phyloP scores from a whole-genome alignment of 768 basidiomycete genomes.

The Leccinum ochraceum region DNA sequence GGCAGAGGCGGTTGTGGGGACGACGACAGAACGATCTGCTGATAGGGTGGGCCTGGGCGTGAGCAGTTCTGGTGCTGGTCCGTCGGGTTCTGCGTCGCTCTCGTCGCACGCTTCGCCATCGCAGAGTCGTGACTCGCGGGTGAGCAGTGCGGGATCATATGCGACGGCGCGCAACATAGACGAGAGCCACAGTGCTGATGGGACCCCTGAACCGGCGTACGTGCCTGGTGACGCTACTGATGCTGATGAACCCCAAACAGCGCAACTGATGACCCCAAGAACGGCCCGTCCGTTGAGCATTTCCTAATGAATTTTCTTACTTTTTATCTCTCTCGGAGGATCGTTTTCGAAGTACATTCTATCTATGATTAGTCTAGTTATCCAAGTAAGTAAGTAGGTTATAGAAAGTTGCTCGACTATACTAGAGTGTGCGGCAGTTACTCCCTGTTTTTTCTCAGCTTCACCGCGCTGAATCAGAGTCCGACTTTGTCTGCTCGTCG shows the following conservation, averaged over 20 bases:
- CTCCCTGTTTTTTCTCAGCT: slow-evolving; percentile 21
- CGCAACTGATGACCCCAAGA: slow-evolving; percentile 15
- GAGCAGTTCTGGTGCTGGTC: neutral
- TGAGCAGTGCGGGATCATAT: slow-evolving; percentile 19
- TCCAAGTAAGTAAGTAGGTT: neutral
- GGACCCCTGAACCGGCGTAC: neutral
- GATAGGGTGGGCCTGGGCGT: neutral
- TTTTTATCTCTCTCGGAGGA: too few relatives aligned
- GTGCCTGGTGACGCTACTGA: slow-evolving; percentile 6
- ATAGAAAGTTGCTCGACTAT: too few relatives aligned
- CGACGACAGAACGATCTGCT: neutral
- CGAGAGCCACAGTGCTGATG: neutral
- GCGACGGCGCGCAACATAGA: slow-evolving; percentile 10
- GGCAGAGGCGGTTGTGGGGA: neutral
- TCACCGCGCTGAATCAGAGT: slow-evolving; percentile 1
- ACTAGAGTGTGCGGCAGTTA: neutral
- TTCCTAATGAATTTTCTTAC: neutral
- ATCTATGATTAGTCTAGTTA: neutral
- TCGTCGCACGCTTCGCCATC: neutral
- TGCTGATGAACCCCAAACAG: slow-evolving; percentile 13
- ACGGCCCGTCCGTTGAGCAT: slow-evolving; percentile 21
- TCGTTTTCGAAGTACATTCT: too few relatives aligned
- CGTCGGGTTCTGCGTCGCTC: neutral
- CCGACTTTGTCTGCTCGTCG: slow-evolving; percentile 22
- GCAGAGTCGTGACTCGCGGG: slow-evolving; percentile 11